These are phyloP conservation scores for Chamaecrista fasciculata DNA, from an alignment of 306 rosid genomes.

Conservation along the genomic window DNA sequence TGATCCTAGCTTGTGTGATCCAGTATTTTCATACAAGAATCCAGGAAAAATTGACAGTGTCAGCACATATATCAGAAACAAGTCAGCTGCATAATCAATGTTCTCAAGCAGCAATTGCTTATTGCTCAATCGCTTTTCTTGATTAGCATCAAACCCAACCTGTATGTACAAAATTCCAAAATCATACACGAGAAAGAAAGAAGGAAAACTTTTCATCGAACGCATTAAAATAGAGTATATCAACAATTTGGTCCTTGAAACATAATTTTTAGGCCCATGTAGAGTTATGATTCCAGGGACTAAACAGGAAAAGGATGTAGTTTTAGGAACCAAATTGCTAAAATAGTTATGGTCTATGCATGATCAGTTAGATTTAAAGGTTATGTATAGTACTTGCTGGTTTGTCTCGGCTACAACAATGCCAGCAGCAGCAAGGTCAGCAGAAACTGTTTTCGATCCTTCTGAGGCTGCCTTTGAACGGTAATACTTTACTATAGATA, in stretches of 20 bases:
- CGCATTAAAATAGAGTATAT: no score
- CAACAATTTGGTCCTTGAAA: no score
- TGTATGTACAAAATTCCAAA: constrained; percentile 24
- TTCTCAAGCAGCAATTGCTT: constrained; percentile 51
- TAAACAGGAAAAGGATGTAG: no score
- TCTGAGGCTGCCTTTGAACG: constrained; percentile 79
- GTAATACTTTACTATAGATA: constrained; percentile 75
- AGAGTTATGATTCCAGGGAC: no score
- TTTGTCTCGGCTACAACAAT: constrained; percentile 37
- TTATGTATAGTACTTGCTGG: constrained; percentile 42
- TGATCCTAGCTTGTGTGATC: constrained; percentile 66
- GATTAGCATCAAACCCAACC: constrained; percentile 43
- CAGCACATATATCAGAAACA: constrained; percentile 55
- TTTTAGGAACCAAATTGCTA: no score
- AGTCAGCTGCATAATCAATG: constrained; percentile 54
- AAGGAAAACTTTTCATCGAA: not conserved
- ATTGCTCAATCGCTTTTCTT: constrained; percentile 56
- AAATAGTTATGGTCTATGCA: no score
- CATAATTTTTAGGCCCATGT: no score
- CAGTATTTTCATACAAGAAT: constrained; percentile 82
- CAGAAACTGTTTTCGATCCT: constrained; percentile 19
- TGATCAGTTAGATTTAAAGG: not conserved
- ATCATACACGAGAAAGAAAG: not conserved
- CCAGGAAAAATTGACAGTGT: constrained; percentile 88
- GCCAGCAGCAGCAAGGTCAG: constrained; percentile 78